phyloP scores from a whole-genome alignment of 352 stramenopile species.

The Globisporangium orthogonon region DNA sequence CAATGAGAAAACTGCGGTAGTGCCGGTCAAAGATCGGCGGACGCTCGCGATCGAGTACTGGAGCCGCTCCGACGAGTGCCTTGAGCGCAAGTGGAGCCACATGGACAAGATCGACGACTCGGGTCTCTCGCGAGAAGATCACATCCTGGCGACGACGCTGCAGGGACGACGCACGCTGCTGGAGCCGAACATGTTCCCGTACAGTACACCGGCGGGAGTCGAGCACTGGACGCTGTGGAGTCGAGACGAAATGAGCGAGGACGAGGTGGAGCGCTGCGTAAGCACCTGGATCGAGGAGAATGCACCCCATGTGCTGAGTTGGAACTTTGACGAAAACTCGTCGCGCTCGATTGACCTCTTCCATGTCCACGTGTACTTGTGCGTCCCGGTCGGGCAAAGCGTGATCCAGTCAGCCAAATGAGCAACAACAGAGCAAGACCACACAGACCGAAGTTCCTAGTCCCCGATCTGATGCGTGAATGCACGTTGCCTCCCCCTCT shows the following conservation, averaged over 20 bases:
- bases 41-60: constrained; percentile 24
- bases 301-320: constrained; percentile 16
- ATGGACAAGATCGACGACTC: constrained; percentile 17
- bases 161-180: constrained; percentile 9
- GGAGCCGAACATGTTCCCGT: constrained; percentile 30
- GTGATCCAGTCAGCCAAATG: neutral
- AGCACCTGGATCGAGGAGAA: constrained; percentile 17
- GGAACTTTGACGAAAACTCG: constrained; percentile 30
- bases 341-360: constrained; percentile 27
- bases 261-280: constrained; percentile 19
- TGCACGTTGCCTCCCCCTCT: neutral
- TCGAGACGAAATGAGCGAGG: constrained; percentile 12
- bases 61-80: constrained; percentile 22
- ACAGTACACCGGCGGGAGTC: constrained; percentile 18
- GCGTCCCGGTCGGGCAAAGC: constrained; percentile 8
- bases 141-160: constrained; percentile 20
- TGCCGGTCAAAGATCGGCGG: neutral
- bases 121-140: constrained; percentile 16
- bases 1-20: neutral
- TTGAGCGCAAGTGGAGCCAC: constrained; percentile 25
- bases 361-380: constrained; percentile 27
- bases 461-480: neutral
- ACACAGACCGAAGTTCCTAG: neutral
- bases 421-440: neutral
- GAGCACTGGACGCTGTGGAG: constrained; percentile 28